Conservation (phyloP, 345 rosid species). For the Geranium brycei region DNA sequence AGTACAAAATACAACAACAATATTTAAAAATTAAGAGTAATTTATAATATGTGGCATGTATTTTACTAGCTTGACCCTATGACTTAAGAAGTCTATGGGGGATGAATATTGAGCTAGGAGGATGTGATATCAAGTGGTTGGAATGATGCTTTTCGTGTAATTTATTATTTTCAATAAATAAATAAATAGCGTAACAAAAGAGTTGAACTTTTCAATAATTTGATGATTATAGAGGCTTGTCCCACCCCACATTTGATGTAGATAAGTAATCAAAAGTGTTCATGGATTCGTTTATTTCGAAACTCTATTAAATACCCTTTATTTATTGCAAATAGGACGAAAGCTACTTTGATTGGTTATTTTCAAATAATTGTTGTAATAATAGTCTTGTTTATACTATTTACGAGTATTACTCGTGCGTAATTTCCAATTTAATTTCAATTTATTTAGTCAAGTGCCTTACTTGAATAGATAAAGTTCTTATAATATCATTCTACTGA, state of each 20-base stretch:
- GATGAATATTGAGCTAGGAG: background rate
- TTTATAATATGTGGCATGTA: no score
- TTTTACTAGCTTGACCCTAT: background rate
- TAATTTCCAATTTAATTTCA: no score
- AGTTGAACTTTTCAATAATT: conserved; percentile 14
- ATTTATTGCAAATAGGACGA: background rate
- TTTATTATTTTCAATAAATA: conserved; percentile 1
- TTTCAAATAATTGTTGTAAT: no score
- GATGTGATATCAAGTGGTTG: conserved; percentile 3
- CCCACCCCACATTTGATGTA: conserved; percentile 17
- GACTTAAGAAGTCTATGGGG: background rate
- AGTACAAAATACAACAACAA: no score
- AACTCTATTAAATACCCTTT: background rate
- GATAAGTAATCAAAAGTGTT: conserved; percentile 11
- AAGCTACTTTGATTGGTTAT: background rate
- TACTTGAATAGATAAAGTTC: no score
- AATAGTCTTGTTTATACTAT: no score
- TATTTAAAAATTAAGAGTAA: no score
- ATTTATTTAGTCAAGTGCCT: no score
- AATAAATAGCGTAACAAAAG: conserved; percentile 5
- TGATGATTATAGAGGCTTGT: background rate
- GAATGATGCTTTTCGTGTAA: conserved; percentile 5
- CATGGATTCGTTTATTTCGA: conserved; percentile 8
- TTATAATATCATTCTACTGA: no score
- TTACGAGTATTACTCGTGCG: no score